These are phyloP conservation scores for Veloporphyrellus conicus DNA, from an alignment of 1,284 basidiomycete species.

Conservation along the genomic window DNA sequence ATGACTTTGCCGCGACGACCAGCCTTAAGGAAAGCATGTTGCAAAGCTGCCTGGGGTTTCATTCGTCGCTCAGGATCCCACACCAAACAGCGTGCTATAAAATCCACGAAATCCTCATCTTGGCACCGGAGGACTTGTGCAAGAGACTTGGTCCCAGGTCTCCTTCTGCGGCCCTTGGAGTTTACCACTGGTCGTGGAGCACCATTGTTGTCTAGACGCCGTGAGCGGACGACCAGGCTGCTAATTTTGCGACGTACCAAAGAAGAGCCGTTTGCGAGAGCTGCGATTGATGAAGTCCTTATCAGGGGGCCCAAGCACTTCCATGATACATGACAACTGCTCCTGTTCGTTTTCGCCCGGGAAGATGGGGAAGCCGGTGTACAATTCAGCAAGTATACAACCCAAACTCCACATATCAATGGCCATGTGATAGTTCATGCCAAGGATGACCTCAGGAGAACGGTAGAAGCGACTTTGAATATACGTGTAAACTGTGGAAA, in stretches of 20 bases:
- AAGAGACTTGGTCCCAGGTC: slow-evolving; percentile 88
- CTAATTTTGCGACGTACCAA: slow-evolving; percentile 57
- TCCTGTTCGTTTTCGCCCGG: slow-evolving; percentile 99
- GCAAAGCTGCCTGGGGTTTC: slow-evolving; percentile 89
- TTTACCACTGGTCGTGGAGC: slow-evolving; percentile 91
- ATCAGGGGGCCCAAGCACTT: slow-evolving; percentile 93
- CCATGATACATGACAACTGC: slow-evolving; percentile 99
- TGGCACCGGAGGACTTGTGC: slow-evolving; percentile 84
- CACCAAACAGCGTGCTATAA: slow-evolving; percentile 91
- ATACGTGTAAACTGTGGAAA: slow-evolving; percentile 82
- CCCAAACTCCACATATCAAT: slow-evolving; percentile 99
- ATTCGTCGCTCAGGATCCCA: slow-evolving; percentile 98
- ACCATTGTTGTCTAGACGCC: slow-evolving; percentile 77
- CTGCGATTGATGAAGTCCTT: slow-evolving; percentile 93
- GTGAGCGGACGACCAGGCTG: slow-evolving; percentile 2
- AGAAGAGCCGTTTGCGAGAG: slow-evolving; percentile 92
- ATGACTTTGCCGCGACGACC: slow-evolving; percentile 53
- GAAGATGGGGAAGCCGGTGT: slow-evolving; percentile 99
- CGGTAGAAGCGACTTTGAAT: slow-evolving; percentile 97
- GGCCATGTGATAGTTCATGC: slow-evolving; percentile 93
- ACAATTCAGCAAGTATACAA: slow-evolving; percentile 95
- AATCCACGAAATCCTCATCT: slow-evolving; percentile 86
- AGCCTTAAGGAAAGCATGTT: slow-evolving; percentile 83
- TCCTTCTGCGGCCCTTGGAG: slow-evolving; percentile 89
- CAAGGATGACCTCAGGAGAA: slow-evolving; percentile 90